Base-by-base conservation (phyloP, 495 filamentous ascomycete genomes). In the Schizothecium vesticola region DNA sequence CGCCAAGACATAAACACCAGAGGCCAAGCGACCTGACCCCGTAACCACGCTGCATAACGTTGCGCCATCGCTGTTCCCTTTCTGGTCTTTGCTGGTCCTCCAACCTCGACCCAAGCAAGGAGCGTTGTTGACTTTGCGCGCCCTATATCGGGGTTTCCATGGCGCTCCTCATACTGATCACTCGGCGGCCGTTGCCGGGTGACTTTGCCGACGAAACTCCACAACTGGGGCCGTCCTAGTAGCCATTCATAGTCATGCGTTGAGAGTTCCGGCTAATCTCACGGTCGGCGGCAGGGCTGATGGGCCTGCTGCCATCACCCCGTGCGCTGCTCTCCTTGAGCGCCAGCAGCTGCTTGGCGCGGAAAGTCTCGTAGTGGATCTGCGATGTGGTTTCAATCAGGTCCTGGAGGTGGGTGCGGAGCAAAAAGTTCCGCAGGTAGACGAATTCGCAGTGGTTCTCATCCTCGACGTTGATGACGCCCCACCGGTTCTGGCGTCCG, bases 301-400 rank as follows among this genome's bases (percentile, higher is more conserved):
- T 99, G 69, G 95, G 95, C 77, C 95, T 85, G 84, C 92, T 95
- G 71, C 91, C 89, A 79, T 91, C 89, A 71, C 90, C 88, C 66
- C 91, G 91, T 68, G 92, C 92, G 78, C 92, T 97, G 84, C 90
- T 95, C 85, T 99, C 95, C 87, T 97, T 98, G 73, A 99, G 86
- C 61, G 95, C 95, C 72, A 99, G 81, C 74, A 99, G 85, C 81
- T 99, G 96, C 87, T 98, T 99, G 71, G 95, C 94, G 81, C 95
- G 94, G 93, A 98, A 99, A 62, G 92, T 96, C 86, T 99, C 95
- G 84, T 99, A 99, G 85, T 99, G 95, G 81, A 98, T 99, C 84
- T 98, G 95, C 72, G 94, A 97, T n/a, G 95, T 99, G 13, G 95
- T 99, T 80, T 97, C 95, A 80, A 99, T 97, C 66, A 99, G 88